These are phyloP conservation scores for Bodo saltans DNA, from an alignment of 78 protist species.

Conservation along the genomic window DNA sequence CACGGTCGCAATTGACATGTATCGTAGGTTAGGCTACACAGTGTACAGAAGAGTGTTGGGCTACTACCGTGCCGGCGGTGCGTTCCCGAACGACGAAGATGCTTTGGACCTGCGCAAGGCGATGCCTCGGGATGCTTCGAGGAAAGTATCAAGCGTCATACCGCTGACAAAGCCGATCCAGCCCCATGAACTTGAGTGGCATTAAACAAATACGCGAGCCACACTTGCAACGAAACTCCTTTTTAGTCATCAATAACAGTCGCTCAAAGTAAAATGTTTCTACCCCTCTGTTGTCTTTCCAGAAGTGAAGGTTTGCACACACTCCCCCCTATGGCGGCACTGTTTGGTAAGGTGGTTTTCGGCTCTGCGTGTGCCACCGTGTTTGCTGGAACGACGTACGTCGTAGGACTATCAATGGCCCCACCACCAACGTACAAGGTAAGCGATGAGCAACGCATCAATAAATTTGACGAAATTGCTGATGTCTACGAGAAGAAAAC, in stretches of 20 bases:
- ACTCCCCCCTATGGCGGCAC: too few relatives aligned
- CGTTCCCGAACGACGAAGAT: not conserved
- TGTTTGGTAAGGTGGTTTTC: too few relatives aligned
- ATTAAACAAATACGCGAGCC: too few relatives aligned
- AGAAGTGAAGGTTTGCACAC: too few relatives aligned
- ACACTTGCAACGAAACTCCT: too few relatives aligned
- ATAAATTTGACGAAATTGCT: not conserved
- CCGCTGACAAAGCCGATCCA: not conserved
- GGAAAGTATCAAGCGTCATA: not conserved
- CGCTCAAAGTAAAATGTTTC: too few relatives aligned
- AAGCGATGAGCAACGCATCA: not conserved
- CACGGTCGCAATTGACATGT: conserved; percentile 82
- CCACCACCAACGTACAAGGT: not conserved
- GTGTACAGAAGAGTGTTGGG: conserved; percentile 57
- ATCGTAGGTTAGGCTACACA: conserved; percentile 76
- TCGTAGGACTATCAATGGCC: not conserved
- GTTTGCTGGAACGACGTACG: not conserved
- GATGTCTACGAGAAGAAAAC: not conserved
- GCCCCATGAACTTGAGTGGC: not conserved
- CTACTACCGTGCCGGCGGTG: not conserved
- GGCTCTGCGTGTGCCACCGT: too few relatives aligned
- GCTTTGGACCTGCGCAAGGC: not conserved
- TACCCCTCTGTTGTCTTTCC: too few relatives aligned
- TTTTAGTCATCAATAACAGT: too few relatives aligned
- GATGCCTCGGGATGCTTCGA: not conserved